phyloP scores from a whole-genome alignment of 768 basidiomycete species.

The Lactarius evosmus region DNA sequence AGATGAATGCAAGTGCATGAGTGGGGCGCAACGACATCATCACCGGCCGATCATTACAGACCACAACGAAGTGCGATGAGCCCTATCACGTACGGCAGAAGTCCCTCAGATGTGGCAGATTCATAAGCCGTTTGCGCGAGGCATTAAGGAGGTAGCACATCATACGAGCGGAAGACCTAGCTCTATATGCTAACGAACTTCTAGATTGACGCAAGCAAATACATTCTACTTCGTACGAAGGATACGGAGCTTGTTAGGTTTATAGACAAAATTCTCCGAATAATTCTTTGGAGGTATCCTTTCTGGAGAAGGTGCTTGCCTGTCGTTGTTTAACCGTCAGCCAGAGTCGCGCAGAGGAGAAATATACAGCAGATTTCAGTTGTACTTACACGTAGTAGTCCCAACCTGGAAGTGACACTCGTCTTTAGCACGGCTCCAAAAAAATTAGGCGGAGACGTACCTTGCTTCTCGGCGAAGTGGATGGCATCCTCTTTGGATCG shows the following conservation, averaged over 20 bases:
- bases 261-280: slow-evolving; percentile 88
- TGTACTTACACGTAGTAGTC: slow-evolving; percentile 80
- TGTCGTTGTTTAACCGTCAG: slow-evolving; percentile 29
- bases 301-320: slow-evolving; percentile 58
- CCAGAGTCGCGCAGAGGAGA: background rate
- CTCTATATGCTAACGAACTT: background rate
- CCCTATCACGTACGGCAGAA: background rate
- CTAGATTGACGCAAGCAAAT: slow-evolving; percentile 4
- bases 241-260: slow-evolving; percentile 73
- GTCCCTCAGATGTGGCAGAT: no score
- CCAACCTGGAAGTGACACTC: slow-evolving; percentile 61
- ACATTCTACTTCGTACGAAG: slow-evolving; percentile 81
- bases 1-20: background rate
- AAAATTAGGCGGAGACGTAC: slow-evolving; percentile 38
- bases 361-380: background rate
- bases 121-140: background rate
- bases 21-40: background rate
- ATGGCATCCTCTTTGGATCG: slow-evolving; percentile 85
- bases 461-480: slow-evolving; percentile 97
- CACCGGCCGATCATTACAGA: background rate
- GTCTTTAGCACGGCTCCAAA: slow-evolving; percentile 13
- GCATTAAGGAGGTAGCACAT: background rate
- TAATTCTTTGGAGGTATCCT: slow-evolving; percentile 85
- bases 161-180: background rate
- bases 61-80: background rate